These are phyloP conservation scores for Peronospora belbahrii DNA, from an alignment of 352 stramenopile species.

Conservation along the genomic window DNA sequence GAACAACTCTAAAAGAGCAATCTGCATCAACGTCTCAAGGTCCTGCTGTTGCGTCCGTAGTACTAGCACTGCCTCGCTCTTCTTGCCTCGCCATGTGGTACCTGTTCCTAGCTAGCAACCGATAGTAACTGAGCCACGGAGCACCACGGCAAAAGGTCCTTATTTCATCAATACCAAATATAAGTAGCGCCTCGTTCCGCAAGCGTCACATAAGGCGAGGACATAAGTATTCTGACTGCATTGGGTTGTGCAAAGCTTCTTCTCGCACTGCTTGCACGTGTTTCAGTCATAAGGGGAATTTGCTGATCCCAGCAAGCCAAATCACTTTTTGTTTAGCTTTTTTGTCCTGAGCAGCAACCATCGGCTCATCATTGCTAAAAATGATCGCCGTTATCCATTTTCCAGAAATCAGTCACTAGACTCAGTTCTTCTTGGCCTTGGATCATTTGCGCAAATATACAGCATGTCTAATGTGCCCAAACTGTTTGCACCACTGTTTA, in stretches of 20 bases:
- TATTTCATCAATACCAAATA: conserved; percentile 52
- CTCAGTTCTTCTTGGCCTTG: conserved; percentile 98
- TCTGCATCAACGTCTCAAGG: conserved; percentile 60
- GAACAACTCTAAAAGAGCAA: conserved; percentile 51
- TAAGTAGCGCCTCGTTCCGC: conserved; percentile 46
- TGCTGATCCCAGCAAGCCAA: conserved; percentile 18
- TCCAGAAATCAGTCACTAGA: conserved; percentile 90
- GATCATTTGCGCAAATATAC: conserved; percentile 95
- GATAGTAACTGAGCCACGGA: conserved; percentile 57
- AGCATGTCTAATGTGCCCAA: conserved; percentile 95
- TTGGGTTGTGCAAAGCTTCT: conserved; percentile 44
- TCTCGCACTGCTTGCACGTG: conserved; percentile 55
- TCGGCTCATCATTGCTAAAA: conserved; percentile 30
- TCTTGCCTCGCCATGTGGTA: neutral
- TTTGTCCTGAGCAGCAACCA: conserved; percentile 5
- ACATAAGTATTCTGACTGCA: conserved; percentile 33
- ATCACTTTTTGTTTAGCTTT: no score
- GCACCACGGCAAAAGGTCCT: conserved; percentile 53
- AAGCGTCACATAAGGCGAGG: conserved; percentile 56
- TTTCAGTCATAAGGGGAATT: conserved; percentile 44
- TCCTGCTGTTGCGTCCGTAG: conserved; percentile 38
- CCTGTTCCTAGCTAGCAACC: conserved; percentile 22
- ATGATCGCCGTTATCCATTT: conserved; percentile 60
- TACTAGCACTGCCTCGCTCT: conserved; percentile 8
- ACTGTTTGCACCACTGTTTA: conserved; percentile 91